Conservation (phyloP, 352 stramenopile species). For the Globisporangium perplexum region DNA sequence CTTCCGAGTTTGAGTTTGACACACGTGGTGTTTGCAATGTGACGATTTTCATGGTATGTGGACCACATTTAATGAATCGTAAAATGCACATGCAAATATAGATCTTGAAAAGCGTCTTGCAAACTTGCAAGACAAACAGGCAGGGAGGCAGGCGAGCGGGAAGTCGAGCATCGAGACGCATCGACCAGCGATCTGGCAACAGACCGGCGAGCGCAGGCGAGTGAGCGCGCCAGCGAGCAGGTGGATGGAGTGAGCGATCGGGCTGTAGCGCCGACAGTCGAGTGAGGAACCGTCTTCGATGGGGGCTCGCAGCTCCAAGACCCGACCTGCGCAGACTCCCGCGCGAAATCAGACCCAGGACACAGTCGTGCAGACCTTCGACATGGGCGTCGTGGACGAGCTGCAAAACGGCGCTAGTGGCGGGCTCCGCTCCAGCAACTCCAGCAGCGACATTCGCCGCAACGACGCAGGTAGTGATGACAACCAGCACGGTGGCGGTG, state of each 20-base stretch:
- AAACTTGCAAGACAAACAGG: too few species aligned
- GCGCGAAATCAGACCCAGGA: slow-evolving; percentile 9
- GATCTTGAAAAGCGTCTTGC: too few species aligned
- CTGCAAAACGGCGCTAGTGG: slow-evolving; percentile 3
- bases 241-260: slow-evolving; percentile 7
- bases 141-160: too few species aligned
- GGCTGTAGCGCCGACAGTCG: neutral
- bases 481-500: neutral
- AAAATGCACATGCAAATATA: too few species aligned
- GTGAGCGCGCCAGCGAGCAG: neutral
- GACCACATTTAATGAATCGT: too few species aligned
- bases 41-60: too few species aligned
- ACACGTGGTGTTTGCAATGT: too few species aligned
- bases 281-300: slow-evolving; percentile 17
- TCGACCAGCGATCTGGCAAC: too few species aligned
- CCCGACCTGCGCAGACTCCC: slow-evolving; percentile 13
- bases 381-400: slow-evolving; percentile 30
- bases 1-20: too few species aligned
- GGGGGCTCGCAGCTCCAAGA: slow-evolving; percentile 57
- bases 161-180: too few species aligned
- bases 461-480: neutral
- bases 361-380: slow-evolving; percentile 25
- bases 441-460: neutral
- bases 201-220: too few species aligned
- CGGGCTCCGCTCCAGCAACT: neutral